Conservation (phyloP, 805 yeast genomes). For the Wickerhamomyces pijperi region DNA sequence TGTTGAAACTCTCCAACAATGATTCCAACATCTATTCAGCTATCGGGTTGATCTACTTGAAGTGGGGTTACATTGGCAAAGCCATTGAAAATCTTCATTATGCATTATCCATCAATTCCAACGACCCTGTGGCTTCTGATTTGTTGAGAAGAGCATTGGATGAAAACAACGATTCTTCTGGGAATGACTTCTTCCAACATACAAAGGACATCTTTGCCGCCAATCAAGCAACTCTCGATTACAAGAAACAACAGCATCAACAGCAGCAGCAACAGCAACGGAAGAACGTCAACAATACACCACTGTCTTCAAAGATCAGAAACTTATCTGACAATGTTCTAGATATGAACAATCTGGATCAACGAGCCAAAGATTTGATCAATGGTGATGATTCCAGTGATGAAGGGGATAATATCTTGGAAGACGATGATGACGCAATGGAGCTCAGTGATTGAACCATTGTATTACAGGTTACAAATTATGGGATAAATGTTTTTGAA, state of each 20-base stretch:
- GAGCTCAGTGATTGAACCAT: not conserved
- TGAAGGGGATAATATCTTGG: conserved; percentile 45
- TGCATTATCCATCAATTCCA: conserved; percentile 68
- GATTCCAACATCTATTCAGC: conserved; percentile 75
- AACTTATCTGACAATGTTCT: conserved; percentile 5
- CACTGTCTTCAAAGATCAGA: conserved; percentile 18
- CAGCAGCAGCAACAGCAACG: no score
- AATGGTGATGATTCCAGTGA: conserved; percentile 29
- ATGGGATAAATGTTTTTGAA: no score
- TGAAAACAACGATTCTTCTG: conserved; percentile 26
- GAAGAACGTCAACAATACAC: conserved; percentile 8
- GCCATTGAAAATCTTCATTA: conserved; percentile 74
- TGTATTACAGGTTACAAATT: no score
- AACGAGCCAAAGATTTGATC: conserved; percentile 16
- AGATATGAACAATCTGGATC: conserved; percentile 5
- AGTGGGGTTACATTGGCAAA: conserved; percentile 46
- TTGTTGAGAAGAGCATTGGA: conserved; percentile 71
- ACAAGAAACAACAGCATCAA: conserved; percentile 7
- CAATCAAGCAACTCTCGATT: conserved; percentile 19
- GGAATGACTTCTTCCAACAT: conserved; percentile 18
- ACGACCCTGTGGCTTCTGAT: conserved; percentile 79
- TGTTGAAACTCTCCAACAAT: conserved; percentile 53
- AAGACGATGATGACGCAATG: conserved; percentile 38
- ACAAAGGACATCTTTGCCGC: conserved; percentile 18
- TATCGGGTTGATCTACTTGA: conserved; percentile 72